Percentiles rank a stretch among this genome's conserved stretches.
Conservation (phyloP, 2,329 filamentous ascomycete species). For the Aspergillus sp. region DNA sequence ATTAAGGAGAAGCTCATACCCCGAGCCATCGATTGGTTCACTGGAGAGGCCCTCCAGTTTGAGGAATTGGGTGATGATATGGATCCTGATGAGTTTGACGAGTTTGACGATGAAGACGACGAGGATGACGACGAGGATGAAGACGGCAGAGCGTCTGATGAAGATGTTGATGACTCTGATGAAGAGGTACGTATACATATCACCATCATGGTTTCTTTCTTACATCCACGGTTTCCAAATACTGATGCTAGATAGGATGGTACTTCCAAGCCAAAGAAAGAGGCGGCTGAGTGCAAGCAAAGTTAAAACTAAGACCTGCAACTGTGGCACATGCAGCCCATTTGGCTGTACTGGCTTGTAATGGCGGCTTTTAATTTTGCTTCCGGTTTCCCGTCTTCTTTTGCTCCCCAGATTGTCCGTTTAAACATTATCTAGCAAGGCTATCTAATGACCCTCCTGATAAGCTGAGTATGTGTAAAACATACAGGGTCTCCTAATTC, state of each 20-base stretch:
- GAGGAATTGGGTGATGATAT: constrained; percentile 89
- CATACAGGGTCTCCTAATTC: constrained; percentile 11
- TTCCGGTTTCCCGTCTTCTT: constrained; percentile 30
- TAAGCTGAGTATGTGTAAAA: constrained; percentile 10
- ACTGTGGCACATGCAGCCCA: neutral
- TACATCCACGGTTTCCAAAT: neutral
- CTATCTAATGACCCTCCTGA: constrained; percentile 12
- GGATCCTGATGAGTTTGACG: constrained; percentile 78
- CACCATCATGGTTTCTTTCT: neutral
- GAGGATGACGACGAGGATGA: constrained; percentile 91
- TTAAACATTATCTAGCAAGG: constrained; percentile 10
- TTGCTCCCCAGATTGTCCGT: constrained; percentile 26
- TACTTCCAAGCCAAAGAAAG: constrained; percentile 86
- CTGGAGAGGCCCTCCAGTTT: constrained; percentile 92
- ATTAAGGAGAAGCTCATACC: constrained; percentile 99
- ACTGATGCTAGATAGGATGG: constrained; percentile 65
- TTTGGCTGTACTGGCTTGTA: neutral
- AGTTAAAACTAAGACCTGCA: constrained; percentile 58
- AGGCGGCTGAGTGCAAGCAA: constrained; percentile 94
- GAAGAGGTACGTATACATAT: constrained; percentile 44
- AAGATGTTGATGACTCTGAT: constrained; percentile 59
- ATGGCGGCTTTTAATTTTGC: neutral
- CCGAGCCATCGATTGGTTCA: constrained; percentile 99
- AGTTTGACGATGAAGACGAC: constrained; percentile 87
- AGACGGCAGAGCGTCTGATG: constrained; percentile 70